phyloP scores from a whole-genome alignment of 176 grass and related monocot genomes.

The Triticum turgidum region DNA sequence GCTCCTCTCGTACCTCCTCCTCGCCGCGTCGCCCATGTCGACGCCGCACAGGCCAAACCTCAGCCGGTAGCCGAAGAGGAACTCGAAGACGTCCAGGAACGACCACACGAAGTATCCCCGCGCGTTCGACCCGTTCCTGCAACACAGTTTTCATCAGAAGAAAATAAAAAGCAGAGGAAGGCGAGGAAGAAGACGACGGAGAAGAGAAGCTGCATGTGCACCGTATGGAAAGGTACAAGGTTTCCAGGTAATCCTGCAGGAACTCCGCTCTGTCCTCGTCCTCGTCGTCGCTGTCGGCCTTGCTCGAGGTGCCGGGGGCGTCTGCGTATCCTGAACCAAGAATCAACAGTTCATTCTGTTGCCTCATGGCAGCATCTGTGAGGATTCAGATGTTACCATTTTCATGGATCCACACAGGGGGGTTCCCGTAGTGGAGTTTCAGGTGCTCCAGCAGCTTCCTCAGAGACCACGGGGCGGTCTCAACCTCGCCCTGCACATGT shows the following conservation, averaged over 20 bases:
- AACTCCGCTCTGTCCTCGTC: constrained; percentile 24
- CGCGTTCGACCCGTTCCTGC: constrained; percentile 70
- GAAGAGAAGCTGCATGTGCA: background rate
- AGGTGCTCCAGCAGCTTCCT: constrained; percentile 65
- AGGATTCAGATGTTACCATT: constrained; percentile 44
- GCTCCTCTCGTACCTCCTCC: constrained; percentile 35
- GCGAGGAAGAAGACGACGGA: no score
- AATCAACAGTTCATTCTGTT: background rate
- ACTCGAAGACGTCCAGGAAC: constrained; percentile 60
- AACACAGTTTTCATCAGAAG: background rate
- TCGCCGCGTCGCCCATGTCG: constrained; percentile 32
- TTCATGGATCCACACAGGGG: constrained; percentile 66
- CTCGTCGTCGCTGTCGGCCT: constrained; percentile 3
- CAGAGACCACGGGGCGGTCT: constrained; percentile 58
- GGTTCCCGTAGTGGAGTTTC: constrained; percentile 70
- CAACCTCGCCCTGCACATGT: background rate
- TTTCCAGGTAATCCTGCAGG: constrained; percentile 49
- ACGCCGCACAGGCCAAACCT: constrained; percentile 55
- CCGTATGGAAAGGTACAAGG: constrained; percentile 6
- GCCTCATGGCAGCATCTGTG: no score
- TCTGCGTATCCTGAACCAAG: constrained; percentile 13
- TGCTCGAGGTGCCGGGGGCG: background rate
- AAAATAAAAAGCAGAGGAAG: no score
- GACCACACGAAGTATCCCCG: constrained; percentile 85
- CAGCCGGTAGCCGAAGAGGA: background rate